Evolutionary conservation across 306 rosid genomes (phyloP).

Genomic region (Castanea crenata): DNA sequence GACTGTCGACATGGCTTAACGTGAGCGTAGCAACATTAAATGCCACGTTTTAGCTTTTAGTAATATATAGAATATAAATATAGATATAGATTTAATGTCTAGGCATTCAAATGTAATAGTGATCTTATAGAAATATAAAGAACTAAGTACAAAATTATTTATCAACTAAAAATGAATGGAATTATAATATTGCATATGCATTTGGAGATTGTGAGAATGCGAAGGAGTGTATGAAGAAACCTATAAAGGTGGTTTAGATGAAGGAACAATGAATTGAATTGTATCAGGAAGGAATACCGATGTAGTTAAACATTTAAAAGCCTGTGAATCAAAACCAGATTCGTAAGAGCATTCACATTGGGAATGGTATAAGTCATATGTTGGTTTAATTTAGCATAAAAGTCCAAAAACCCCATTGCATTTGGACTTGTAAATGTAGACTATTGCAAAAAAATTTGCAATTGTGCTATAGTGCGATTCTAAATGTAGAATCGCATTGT

Average conservation of each 20-base stretch:
- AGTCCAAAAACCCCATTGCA: too few species aligned
- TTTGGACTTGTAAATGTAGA: too few species aligned
- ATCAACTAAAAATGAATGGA: not conserved
- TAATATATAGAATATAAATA: too few species aligned
- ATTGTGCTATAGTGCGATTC: too few species aligned
- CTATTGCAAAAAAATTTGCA: too few species aligned
- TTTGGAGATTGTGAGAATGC: not conserved
- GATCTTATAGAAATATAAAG: not conserved
- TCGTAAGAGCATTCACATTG: too few species aligned
- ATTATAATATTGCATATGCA: not conserved
- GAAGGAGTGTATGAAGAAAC: not conserved
- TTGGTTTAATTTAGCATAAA: too few species aligned
- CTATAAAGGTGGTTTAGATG: not conserved
- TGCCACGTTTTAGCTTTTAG: too few species aligned
- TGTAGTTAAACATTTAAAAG: not conserved
- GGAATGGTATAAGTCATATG: too few species aligned
- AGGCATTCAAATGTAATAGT: not conserved
- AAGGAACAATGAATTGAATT: not conserved
- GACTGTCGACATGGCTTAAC: accelerated
- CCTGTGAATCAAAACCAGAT: not conserved
- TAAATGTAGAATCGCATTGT: too few species aligned
- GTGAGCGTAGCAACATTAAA: too few species aligned
- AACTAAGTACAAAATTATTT: not conserved
- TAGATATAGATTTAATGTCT: not conserved
- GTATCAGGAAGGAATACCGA: not conserved